Evolutionary conservation across 805 yeast species (phyloP).

Genomic region (Yarrowia osloensis): DNA sequence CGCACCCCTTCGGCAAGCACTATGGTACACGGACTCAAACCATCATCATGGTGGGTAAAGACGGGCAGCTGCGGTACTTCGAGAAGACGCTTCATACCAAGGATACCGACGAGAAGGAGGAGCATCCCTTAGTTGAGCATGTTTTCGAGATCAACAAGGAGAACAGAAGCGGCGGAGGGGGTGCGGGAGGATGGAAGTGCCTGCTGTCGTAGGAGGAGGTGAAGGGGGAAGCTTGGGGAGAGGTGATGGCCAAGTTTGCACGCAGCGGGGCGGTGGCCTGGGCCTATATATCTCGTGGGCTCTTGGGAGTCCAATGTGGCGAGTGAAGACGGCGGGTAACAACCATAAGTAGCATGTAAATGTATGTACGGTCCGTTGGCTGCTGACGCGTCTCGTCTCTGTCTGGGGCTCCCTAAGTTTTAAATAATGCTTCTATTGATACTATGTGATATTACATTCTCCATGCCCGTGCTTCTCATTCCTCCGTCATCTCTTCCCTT

Average conservation of each 20-base stretch:
- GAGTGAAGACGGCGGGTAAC: too few species aligned
- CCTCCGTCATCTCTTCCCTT: neutral
- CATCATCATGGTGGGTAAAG: slow-evolving; percentile 58
- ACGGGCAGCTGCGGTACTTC: slow-evolving; percentile 56
- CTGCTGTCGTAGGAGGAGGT: neutral
- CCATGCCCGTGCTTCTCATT: neutral
- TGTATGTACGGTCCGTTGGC: too few species aligned
- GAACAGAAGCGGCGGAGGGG: neutral
- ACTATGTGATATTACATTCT: neutral
- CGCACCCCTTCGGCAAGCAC: slow-evolving; percentile 50
- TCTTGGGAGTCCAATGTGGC: too few species aligned
- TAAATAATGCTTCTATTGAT: slow-evolving; percentile 9
- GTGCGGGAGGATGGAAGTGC: neutral
- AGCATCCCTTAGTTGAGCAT: slow-evolving; percentile 13
- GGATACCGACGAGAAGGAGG: slow-evolving; percentile 12
- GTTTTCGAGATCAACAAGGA: neutral
- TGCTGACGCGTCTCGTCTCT: too few species aligned
- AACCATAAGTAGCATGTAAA: too few species aligned
- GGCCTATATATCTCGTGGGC: too few species aligned
- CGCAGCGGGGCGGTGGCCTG: too few species aligned
- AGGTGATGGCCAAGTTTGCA: too few species aligned
- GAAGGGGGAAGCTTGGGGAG: too few species aligned
- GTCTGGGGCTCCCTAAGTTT: too few species aligned
- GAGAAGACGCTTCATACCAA: slow-evolving; percentile 55
- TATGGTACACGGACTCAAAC: slow-evolving; percentile 93